Evolutionary conservation across 2,329 filamentous ascomycete species (phyloP).

Genomic region (Phoma sp.): DNA sequence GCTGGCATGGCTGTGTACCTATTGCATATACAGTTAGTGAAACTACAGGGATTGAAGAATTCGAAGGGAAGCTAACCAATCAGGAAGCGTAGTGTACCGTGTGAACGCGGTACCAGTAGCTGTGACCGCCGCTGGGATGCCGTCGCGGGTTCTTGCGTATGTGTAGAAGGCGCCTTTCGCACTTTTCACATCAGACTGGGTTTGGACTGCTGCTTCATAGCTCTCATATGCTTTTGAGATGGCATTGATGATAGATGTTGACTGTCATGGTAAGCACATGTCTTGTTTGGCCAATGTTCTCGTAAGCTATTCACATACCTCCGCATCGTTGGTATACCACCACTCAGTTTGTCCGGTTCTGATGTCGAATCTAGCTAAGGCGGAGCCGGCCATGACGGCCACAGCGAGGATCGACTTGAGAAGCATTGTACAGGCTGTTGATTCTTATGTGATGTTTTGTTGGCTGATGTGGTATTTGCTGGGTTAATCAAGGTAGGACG

Average conservation of each 20-base stretch:
- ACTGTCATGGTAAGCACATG: neutral
- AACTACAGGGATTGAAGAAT: no score
- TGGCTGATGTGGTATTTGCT: no score
- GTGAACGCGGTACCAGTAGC: slow-evolving; percentile 10
- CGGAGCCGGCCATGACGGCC: slow-evolving; percentile 1
- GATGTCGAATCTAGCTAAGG: slow-evolving; percentile 12
- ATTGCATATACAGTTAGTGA: no score
- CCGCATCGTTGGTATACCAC: slow-evolving; percentile 10
- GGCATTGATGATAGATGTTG: slow-evolving; percentile 8
- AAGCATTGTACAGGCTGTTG: neutral
- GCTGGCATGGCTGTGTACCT: slow-evolving; percentile 17
- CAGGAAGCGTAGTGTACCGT: slow-evolving; percentile 7
- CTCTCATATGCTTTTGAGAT: slow-evolving; percentile 8
- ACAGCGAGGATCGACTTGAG: neutral
- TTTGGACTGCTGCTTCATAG: slow-evolving; percentile 1
- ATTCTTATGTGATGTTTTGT: neutral
- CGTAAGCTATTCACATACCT: neutral
- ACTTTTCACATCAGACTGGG: slow-evolving; percentile 7
- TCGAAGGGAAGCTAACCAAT: slow-evolving; percentile 12
- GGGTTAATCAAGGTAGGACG: neutral
- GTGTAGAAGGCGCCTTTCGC: slow-evolving; percentile 14
- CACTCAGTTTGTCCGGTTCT: slow-evolving; percentile 4
- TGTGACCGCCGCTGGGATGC: slow-evolving; percentile 10
- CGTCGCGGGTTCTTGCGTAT: slow-evolving; percentile 16
- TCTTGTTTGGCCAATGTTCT: neutral